Base-by-base conservation (phyloP, 2,329 filamentous ascomycete genomes). In the Cercospora brassicicola region DNA sequence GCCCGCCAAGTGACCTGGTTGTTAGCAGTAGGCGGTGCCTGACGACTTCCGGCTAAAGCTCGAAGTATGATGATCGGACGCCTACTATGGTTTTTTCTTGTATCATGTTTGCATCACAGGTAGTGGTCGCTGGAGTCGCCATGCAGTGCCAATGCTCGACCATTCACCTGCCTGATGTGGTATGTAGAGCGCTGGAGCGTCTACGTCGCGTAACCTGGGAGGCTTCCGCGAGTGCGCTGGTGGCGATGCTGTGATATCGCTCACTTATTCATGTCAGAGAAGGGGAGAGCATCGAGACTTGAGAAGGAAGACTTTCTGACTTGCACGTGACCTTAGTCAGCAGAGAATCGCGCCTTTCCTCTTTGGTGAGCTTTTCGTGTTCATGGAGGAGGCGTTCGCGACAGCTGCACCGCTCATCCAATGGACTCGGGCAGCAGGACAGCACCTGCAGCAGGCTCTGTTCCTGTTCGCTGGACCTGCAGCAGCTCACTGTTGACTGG, bases 331-430 rank as follows among this genome's bases (percentile, higher is more conserved):
- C 10, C 26, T 45, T 64, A n/a, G 51, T 39, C 62, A 28, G 59
- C 59, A 28, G 20, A n/a, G 2, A 7, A 2, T 6, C 23, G 23
- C 48, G 48, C 23, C 13, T 30, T n/a, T 15, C 48, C 48, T 30
- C 5, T 55, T 55, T 55, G 48, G 48, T 15, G 26, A 62, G 59
- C 15, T 20, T n/a, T 30, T 60, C 9, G 51, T 18, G 42, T n/a
- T n/a, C 11, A 13, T n/a, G 33, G 31, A n/a, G 39, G 36, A 42
- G 55, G 60, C 30, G 56, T 65, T 63, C 66, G 63, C 69, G 30
- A 62, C 64, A 68, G 39, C 69, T 69, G 69, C 64, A 71, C 20
- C 64, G 68, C 67, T 65, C 67, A 48, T 39, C 69, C 67, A 69
- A 64, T 71, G 63, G 65, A 61, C 56, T 13, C 57, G 55, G 18